Evolutionary conservation across 176 grass and related monocot genomes (phyloP).

Genomic region (sorghum (Sorghum bicolor)): DNA sequence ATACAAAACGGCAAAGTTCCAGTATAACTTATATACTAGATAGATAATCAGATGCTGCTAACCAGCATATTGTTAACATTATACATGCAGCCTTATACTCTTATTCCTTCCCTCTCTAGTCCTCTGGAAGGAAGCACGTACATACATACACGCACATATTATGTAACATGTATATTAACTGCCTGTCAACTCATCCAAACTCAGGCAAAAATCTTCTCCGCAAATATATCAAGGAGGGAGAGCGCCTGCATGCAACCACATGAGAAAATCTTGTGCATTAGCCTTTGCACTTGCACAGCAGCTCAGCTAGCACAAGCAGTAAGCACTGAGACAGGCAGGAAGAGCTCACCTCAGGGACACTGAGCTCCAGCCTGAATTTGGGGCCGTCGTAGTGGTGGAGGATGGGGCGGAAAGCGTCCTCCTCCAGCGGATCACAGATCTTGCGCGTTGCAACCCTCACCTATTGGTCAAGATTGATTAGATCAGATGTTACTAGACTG

Average conservation of each 20-base stretch:
- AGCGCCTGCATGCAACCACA: conserved; percentile 23
- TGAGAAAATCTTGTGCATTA: background rate
- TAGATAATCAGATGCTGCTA: background rate
- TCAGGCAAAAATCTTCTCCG: conserved; percentile 21
- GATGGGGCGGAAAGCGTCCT: conserved; percentile 94
- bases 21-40: background rate
- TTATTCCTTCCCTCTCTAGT: background rate
- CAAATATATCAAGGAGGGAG: conserved; percentile 32
- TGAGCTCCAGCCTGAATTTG: conserved; percentile 93
- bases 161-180: background rate
- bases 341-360: conserved; percentile 57
- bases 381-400: conserved; percentile 99
- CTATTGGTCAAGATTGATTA: conserved; percentile 30
- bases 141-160: background rate
- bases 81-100: background rate
- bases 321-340: background rate
- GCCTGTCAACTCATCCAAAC: background rate
- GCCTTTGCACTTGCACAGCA: background rate
- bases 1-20: background rate
- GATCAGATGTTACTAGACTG: background rate
- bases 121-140: background rate
- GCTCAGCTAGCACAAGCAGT: background rate
- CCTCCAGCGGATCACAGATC: conserved; percentile 83
- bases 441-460: conserved; percentile 77
- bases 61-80: background rate